phyloP scores from a whole-genome alignment of 768 basidiomycete species.

The Phanerochaete sordida region DNA sequence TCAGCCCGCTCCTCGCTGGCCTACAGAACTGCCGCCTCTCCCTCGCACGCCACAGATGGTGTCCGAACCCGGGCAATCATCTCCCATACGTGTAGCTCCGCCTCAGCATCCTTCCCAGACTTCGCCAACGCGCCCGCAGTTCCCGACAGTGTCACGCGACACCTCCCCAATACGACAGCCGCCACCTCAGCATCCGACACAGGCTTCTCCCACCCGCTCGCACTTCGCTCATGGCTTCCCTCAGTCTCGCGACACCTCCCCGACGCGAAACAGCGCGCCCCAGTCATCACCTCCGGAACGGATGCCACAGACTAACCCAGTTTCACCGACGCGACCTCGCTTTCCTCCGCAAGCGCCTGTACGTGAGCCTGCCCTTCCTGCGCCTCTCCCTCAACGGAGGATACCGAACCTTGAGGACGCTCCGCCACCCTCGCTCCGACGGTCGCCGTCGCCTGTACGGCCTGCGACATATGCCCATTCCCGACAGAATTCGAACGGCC shows the following conservation, averaged over 20 bases:
- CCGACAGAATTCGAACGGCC: neutral
- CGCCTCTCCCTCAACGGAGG: slow-evolving; percentile 19
- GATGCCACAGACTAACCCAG: neutral
- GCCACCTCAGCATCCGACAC: neutral
- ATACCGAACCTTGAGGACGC: slow-evolving; percentile 39
- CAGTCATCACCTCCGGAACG: neutral
- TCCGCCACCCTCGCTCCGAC: slow-evolving; percentile 39
- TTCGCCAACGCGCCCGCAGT: slow-evolving; percentile 2
- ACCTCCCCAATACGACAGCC: neutral
- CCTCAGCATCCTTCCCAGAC: slow-evolving; percentile 1
- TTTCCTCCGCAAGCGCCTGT: neutral
- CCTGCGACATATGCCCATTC: neutral
- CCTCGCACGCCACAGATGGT: slow-evolving; percentile 13
- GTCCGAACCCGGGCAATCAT: neutral
- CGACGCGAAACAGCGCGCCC: neutral
- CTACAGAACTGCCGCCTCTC: slow-evolving; percentile 19
- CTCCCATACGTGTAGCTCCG: neutral
- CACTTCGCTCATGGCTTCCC: neutral
- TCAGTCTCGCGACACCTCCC: neutral
- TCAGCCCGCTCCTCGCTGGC: slow-evolving; percentile 16
- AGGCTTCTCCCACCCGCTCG: neutral
- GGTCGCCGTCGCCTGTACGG: slow-evolving; percentile 29
- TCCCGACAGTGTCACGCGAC: neutral
- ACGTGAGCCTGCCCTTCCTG: slow-evolving; percentile 9
- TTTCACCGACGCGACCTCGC: slow-evolving; percentile 8